phyloP scores from a whole-genome alignment of 176 grass and related monocot genomes.

The Typha latifolia region DNA sequence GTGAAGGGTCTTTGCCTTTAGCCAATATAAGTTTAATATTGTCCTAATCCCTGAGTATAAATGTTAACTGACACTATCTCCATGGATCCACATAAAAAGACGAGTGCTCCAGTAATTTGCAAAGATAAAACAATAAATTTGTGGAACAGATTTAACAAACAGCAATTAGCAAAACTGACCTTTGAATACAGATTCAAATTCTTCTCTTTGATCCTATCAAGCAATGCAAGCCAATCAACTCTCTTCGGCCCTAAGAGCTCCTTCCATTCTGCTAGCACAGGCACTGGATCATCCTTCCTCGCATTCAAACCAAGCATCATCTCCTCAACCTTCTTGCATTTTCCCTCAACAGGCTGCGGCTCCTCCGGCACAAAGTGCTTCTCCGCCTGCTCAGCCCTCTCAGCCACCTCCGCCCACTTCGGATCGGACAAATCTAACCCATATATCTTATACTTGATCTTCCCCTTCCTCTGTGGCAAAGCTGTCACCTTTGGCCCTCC shows the following conservation, averaged over 20 bases:
- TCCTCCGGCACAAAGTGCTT: slow-evolving; percentile 54
- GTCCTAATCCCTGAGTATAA: no score
- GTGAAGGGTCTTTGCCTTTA: no score
- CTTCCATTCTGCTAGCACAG: slow-evolving; percentile 68
- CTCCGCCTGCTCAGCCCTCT: slow-evolving; percentile 41
- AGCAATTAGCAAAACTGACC: slow-evolving; percentile 33
- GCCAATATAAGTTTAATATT: no score
- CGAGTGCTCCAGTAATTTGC: no score
- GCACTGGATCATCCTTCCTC: slow-evolving; percentile 31
- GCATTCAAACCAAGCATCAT: slow-evolving; percentile 40
- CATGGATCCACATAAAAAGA: no score
- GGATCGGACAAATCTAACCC: slow-evolving; percentile 79
- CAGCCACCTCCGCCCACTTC: slow-evolving; percentile 72
- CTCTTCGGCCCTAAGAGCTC: slow-evolving; percentile 52
- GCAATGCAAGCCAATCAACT: slow-evolving; percentile 65
- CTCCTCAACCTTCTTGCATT: slow-evolving; percentile 60
- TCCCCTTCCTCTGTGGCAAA: slow-evolving; percentile 73
- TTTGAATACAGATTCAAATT: slow-evolving; percentile 69
- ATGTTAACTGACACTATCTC: no score
- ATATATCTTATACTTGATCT: slow-evolving; percentile 73
- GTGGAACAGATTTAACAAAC: background rate
- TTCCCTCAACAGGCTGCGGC: slow-evolving; percentile 50
- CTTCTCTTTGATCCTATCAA: slow-evolving; percentile 51
- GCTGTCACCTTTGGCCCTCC: slow-evolving; percentile 25
- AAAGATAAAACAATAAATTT: no score